phyloP scores from a whole-genome alignment of 345 rosid genomes.

The Trapa incisa region DNA sequence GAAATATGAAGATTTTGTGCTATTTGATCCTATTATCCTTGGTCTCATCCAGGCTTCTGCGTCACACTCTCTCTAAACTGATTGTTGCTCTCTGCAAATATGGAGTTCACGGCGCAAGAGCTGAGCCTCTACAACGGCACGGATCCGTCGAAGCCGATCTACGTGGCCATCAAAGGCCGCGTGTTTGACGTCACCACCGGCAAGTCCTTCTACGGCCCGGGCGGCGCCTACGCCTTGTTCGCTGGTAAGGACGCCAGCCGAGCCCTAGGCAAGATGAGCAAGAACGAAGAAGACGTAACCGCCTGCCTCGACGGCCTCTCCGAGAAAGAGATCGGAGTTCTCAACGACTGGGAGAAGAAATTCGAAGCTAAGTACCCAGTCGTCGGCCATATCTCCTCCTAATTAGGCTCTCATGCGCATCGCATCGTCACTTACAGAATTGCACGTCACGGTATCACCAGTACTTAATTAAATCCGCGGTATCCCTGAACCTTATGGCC shows the following conservation, averaged over 20 bases:
- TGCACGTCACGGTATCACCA: neutral
- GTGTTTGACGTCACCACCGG: constrained; percentile 69
- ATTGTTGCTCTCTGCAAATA: constrained; percentile 6
- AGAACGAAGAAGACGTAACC: constrained; percentile 61
- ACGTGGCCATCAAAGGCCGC: constrained; percentile 71
- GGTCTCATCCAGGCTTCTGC: neutral
- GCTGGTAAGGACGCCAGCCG: constrained; percentile 83
- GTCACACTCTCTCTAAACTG: neutral
- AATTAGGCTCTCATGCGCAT: neutral
- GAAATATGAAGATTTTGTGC: neutral
- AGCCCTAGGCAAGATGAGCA: constrained; percentile 90
- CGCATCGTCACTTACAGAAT: neutral
- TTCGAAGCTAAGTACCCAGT: constrained; percentile 79
- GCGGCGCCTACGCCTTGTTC: constrained; percentile 59
- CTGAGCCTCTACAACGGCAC: constrained; percentile 57
- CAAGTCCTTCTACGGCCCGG: constrained; percentile 64
- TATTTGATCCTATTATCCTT: neutral
- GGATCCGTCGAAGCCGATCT: constrained; percentile 66
- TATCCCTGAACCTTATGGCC: neutral
- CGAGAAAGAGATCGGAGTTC: constrained; percentile 67
- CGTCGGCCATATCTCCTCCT: constrained; percentile 55
- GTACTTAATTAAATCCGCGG: neutral
- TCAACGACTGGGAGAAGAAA: constrained; percentile 76
- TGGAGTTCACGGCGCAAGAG: constrained; percentile 65
- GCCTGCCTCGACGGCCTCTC: constrained; percentile 56